These are phyloP conservation scores for Viola pubescens DNA, from an alignment of 441 rosid genomes.

Conservation along the genomic window DNA sequence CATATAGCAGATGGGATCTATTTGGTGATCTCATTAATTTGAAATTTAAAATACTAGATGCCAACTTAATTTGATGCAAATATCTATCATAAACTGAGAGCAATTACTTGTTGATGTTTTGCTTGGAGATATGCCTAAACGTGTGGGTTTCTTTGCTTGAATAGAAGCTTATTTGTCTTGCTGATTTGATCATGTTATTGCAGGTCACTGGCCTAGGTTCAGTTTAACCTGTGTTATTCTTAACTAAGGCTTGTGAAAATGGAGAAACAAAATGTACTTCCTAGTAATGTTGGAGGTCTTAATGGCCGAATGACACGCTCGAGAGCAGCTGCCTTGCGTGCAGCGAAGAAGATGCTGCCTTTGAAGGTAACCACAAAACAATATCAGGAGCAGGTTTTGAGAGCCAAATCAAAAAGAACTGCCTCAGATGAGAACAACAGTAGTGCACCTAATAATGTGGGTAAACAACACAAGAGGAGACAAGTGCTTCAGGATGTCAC, in stretches of 20 bases:
- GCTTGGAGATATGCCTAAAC: not conserved
- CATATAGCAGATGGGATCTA: not conserved
- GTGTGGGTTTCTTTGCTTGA: not conserved
- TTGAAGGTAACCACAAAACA: conserved; percentile 27
- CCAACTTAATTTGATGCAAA: not conserved
- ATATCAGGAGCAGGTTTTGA: conserved; percentile 27
- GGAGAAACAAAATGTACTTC: conserved; percentile 45
- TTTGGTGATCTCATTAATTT: not conserved
- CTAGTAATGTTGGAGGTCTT: conserved; percentile 26
- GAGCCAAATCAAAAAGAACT: conserved; percentile 45
- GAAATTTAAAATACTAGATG: not conserved
- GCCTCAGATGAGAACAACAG: conserved; percentile 41
- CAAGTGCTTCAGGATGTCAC: conserved; percentile 69
- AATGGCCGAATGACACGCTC: conserved; percentile 67
- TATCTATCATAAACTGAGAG: not conserved
- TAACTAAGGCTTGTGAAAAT: conserved; percentile 37
- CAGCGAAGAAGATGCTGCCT: conserved; percentile 29
- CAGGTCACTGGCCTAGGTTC: conserved; percentile 25
- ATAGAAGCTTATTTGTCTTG: not conserved
- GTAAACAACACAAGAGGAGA: conserved; percentile 42
- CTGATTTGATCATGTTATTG: conserved; percentile 26
- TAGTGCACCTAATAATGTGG: conserved; percentile 23
- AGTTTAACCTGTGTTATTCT: conserved; percentile 29
- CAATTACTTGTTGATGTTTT: not conserved
- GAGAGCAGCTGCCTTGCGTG: conserved; percentile 46